Conservation (phyloP, 139 green algal species). For the Picochlorum sp. region DNA sequence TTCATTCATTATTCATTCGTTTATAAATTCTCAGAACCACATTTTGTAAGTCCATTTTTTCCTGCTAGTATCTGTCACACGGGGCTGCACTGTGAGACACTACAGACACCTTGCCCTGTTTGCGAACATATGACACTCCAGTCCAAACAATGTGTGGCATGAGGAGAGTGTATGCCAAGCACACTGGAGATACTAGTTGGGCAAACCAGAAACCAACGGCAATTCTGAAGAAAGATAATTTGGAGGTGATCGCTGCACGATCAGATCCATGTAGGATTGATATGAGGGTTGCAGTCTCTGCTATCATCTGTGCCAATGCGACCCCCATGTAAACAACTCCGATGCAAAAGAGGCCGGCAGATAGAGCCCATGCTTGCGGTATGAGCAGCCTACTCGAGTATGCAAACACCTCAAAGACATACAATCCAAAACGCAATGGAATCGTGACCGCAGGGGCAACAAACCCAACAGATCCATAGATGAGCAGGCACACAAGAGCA, state of each 20-base stretch:
- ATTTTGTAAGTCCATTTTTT: neutral
- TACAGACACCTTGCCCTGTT: conserved; percentile 19
- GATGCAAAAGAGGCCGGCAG: conserved; percentile 7
- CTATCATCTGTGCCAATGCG: conserved; percentile 38
- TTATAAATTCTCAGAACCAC: neutral
- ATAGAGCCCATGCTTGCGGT: neutral
- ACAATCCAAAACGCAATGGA: neutral
- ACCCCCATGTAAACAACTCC: conserved; percentile 6
- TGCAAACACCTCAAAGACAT: neutral
- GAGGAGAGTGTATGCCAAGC: conserved; percentile 36
- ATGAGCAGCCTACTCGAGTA: neutral
- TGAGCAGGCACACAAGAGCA: conserved; percentile 50
- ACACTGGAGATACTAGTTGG: conserved; percentile 33
- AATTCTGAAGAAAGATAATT: neutral
- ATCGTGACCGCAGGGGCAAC: conserved; percentile 23
- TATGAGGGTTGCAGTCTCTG: conserved; percentile 1
- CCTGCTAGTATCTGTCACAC: neutral
- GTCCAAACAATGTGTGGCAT: conserved; percentile 23
- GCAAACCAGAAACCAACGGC: conserved; percentile 16
- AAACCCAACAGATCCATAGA: conserved; percentile 54
- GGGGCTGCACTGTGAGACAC: neutral
- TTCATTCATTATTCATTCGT: conserved; percentile 6
- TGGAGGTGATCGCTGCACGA: neutral
- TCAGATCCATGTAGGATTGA: neutral
- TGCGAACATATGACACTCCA: conserved; percentile 43